These are phyloP conservation scores for Phytopythium boreale DNA, from an alignment of 352 stramenopile species.

Conservation along the genomic window DNA sequence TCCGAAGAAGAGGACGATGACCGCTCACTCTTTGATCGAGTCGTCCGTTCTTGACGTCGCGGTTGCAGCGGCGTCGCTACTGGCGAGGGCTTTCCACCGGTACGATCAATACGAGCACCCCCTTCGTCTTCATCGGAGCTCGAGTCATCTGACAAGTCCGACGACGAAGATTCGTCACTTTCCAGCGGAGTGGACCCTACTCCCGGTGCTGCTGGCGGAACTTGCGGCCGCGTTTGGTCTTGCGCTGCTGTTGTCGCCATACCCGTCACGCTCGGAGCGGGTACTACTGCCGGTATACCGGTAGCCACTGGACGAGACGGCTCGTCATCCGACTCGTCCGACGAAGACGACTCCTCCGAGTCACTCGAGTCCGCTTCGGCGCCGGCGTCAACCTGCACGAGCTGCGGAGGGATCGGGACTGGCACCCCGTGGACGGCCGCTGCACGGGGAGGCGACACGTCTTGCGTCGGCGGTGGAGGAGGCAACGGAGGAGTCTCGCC, in stretches of 20 bases:
- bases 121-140: conserved; percentile 18
- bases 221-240: neutral
- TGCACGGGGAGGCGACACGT: conserved; percentile 2
- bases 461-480: conserved; percentile 30
- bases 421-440: conserved; percentile 8
- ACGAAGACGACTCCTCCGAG: conserved; percentile 18
- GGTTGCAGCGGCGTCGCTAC: neutral
- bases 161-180: conserved; percentile 12
- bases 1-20: conserved; percentile 20
- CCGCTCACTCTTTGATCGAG: conserved; percentile 4
- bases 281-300: neutral
- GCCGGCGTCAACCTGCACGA: conserved; percentile 32
- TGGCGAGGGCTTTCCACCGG: conserved; percentile 20
- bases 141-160: conserved; percentile 28
- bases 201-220: neutral
- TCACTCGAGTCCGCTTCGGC: conserved; percentile 52
- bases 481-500: conserved; percentile 35
- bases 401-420: conserved; percentile 24
- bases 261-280: neutral
- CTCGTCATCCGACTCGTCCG: neutral
- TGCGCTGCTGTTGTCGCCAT: neutral
- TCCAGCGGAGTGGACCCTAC: neutral
- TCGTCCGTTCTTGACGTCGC: neutral
- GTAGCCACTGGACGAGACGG: neutral
- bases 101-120: neutral